Evolutionary conservation across 306 rosid genomes (phyloP).

Genomic region (Vicia villosa): DNA sequence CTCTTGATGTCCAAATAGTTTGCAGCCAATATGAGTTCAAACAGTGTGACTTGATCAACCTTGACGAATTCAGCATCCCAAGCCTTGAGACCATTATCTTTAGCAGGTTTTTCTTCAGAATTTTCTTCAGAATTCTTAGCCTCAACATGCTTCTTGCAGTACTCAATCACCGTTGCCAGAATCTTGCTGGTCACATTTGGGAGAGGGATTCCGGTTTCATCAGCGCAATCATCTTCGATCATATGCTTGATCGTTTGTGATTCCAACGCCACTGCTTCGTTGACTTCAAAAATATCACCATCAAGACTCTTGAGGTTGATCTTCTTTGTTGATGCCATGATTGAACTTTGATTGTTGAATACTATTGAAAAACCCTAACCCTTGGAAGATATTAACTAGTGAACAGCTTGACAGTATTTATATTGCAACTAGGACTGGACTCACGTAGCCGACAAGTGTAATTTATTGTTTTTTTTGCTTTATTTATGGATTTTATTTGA

Average conservation of each 20-base stretch:
- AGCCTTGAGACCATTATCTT: not conserved
- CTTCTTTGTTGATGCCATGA: not conserved
- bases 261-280: not conserved
- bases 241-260: not conserved
- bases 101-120: not conserved
- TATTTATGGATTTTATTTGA: not conserved
- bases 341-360: not conserved
- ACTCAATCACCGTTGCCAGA: not conserved
- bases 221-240: not conserved
- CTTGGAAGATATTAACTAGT: not conserved
- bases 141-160: not conserved
- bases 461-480: too few relatives aligned
- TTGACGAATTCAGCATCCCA: not conserved
- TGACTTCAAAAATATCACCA: not conserved
- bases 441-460: too few relatives aligned
- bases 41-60: not conserved
- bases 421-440: not conserved
- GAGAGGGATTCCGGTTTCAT: not conserved
- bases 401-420: not conserved
- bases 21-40: not conserved
- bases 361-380: not conserved
- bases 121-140: not conserved
- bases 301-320: not conserved
- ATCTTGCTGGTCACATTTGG: not conserved
- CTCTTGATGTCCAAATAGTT: not conserved